A percentile compares a stretch with the other conserved stretches of the same genome.
phyloP scores from a whole-genome alignment of 2,329 filamentous ascomycete species.

The Penicillium sp. region DNA sequence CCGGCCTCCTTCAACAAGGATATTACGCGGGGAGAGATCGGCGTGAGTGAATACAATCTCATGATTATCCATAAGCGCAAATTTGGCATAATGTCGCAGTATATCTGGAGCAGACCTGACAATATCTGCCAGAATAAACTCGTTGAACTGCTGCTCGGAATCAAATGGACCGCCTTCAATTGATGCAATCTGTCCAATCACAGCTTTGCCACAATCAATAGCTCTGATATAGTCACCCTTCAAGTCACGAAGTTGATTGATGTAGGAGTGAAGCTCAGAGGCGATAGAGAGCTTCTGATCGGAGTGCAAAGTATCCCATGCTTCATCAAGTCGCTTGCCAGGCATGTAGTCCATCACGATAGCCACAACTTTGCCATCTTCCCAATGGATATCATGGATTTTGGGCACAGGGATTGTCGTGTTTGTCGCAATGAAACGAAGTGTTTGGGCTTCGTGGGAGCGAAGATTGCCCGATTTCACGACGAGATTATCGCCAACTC shows the following conservation, averaged over 20 bases:
- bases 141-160: conserved; percentile 21
- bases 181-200: conserved; percentile 14
- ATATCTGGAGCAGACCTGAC: conserved; percentile 7
- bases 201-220: conserved; percentile 13
- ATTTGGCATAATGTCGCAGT: conserved; percentile 16
- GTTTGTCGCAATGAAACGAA: conserved; percentile 13
- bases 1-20: conserved; percentile 16
- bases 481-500: conserved; percentile 6
- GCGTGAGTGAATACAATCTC: conserved; percentile 21
- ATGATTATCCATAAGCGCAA: conserved; percentile 16
- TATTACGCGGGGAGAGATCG: conserved; percentile 19
- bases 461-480: conserved; percentile 10
- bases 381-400: conserved; percentile 9
- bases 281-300: conserved; percentile 13
- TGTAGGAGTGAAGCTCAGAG: conserved; percentile 13
- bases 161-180: conserved; percentile 26
- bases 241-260: conserved; percentile 10
- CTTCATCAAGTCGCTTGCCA: conserved; percentile 17
- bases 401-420: conserved; percentile 18
- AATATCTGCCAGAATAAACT: conserved; percentile 21
- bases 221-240: conserved; percentile 17
- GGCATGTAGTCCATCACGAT: conserved; percentile 21
- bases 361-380: conserved; percentile 7
- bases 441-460: conserved; percentile 11
- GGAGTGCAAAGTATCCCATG: conserved; percentile 9